Percentiles rank a stretch among this genome's conserved stretches.
phyloP scores from a whole-genome alignment of 192 early-diverging fungal genomes.

The Coemansia sp. region DNA sequence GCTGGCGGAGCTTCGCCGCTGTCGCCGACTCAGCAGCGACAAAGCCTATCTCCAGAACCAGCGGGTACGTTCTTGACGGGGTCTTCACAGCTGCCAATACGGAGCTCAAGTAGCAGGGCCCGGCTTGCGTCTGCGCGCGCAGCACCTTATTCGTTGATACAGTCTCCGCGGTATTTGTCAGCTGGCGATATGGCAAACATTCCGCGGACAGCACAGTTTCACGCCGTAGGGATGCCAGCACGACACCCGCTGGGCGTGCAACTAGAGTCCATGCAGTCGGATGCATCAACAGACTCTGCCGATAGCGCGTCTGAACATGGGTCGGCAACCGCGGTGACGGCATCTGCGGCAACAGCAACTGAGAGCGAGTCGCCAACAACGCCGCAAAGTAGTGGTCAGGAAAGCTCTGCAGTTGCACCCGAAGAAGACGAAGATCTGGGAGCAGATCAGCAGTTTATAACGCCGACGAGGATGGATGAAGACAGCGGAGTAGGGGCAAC shows the following conservation, averaged over 20 bases:
- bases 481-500: not conserved
- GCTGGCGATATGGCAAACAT: conserved; percentile 35
- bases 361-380: conserved; percentile 5
- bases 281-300: conserved; percentile 32
- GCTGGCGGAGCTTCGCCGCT: not conserved
- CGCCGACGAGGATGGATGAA: conserved; percentile 19
- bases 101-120: conserved; percentile 9
- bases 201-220: conserved; percentile 50
- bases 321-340: not conserved
- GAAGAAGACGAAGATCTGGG: conserved; percentile 11
- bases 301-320: conserved; percentile 19
- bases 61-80: conserved; percentile 17
- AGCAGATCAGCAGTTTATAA: conserved; percentile 11
- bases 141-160: conserved; percentile 23
- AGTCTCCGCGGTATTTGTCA: conserved; percentile 12
- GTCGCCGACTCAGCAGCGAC: conserved; percentile 5
- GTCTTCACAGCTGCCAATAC: conserved; percentile 29
- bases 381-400: conserved; percentile 10
- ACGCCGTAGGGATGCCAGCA: conserved; percentile 46
- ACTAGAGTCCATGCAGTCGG: conserved; percentile 33
- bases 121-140: conserved; percentile 20
- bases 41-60: not conserved
- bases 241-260: conserved; percentile 50
- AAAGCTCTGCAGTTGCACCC: conserved; percentile 9
- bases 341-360: not conserved